Base-by-base conservation (phyloP, 306 rosid species). In the Quercus dentata region DNA sequence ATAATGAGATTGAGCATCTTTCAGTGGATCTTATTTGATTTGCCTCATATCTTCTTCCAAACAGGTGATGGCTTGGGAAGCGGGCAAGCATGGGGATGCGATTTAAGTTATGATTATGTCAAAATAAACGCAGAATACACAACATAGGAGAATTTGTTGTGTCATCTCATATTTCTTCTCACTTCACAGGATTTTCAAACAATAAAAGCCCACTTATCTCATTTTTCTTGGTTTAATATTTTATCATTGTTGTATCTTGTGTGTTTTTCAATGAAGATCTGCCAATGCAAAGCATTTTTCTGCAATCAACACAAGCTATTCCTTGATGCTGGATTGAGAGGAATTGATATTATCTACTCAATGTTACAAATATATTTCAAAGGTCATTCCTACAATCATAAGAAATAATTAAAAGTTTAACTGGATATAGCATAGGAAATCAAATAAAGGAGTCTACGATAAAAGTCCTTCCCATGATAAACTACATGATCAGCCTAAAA, bases 51-150 rank as follows among this genome's bases (percentile, higher is more conserved):
- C 70, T 71, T 78, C 69, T 46, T 19, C 72, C 38, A 7, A 49
- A 71, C 89, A 95, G 99, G 99, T 80, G 86, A 92, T 72, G 98
- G 97, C 9, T 82, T 85, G 1, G 99, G 97, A 77, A 71, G 69
- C 15, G 98, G 99, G 30, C 92, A 87, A 75, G 99, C 99, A 73
- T 95, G 97, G 98, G 97, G 98, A 57, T 95, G 98, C 27, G 98
- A 93, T 80, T 86, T 95, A 74, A 93, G 97, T 76, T 94, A 92
- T 3, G 99, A 93, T 74, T 95, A 95, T 49, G 89, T 93, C 64
- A 95, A 93, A 78, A 93, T 95, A 76, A 95, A 95, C 67, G 99
- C 99, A 0, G 98, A 93, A 80, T 95, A 95, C 81, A 90, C 97
- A 65, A 73, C 98, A 56, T 94, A 86, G 71, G 38, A 35, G 72